These are phyloP conservation scores for Takakia lepidozioides DNA, from an alignment of 225 moss, liverwort and hornwort genomes.

Conservation along the genomic window DNA sequence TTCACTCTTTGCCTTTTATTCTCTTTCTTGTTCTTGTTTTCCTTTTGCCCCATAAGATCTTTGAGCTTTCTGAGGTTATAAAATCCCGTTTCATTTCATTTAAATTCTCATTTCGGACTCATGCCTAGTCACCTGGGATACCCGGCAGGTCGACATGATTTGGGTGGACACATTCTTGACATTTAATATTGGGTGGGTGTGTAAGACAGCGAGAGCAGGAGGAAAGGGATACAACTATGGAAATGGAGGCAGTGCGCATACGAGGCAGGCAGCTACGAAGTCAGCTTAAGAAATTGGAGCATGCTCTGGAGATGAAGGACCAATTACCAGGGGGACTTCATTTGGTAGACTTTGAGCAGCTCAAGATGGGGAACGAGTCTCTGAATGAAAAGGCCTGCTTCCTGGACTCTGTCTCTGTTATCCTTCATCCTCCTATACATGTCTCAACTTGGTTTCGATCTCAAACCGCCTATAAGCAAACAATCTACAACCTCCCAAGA, in stretches of 20 bases:
- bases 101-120: too few species aligned
- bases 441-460: too few species aligned
- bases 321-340: constrained; percentile 85
- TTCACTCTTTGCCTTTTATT: too few species aligned
- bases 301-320: constrained; percentile 67
- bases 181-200: not conserved
- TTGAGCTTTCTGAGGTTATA: too few species aligned
- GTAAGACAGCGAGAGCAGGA: constrained; percentile 31
- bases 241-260: constrained; percentile 59
- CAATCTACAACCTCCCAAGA: not conserved
- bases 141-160: too few species aligned
- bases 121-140: too few species aligned
- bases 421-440: not conserved
- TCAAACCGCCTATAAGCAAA: not conserved
- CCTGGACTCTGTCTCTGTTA: not conserved
- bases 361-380: constrained; percentile 92
- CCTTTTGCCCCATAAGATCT: too few species aligned
- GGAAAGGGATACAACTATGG: constrained; percentile 54
- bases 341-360: constrained; percentile 73
- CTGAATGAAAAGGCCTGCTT: constrained; percentile 69
- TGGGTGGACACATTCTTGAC: too few species aligned
- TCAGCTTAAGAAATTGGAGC: constrained; percentile 68
- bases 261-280: constrained; percentile 61
- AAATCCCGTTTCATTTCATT: too few species aligned
- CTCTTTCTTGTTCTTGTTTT: too few species aligned